Conservation (phyloP, 1,139 yeast genomes). For the Magnusiomyces ingens region DNA sequence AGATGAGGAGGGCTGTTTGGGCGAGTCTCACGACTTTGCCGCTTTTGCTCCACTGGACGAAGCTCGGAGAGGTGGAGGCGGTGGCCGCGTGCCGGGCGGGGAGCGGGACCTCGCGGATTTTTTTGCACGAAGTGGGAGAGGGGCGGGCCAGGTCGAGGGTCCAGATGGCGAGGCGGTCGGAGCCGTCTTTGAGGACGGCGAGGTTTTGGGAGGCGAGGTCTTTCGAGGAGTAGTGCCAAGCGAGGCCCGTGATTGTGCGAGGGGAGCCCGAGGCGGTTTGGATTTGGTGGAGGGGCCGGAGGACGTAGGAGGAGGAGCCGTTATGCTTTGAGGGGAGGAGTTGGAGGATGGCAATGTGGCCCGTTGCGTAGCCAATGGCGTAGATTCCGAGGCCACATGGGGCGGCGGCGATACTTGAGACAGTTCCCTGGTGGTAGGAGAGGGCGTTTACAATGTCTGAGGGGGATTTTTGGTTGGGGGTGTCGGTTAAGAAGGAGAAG, state of each 20-base stretch:
- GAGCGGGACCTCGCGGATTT: conserved; percentile 14
- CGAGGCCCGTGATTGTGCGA: conserved; percentile 9
- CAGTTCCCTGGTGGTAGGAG: conserved; percentile 10
- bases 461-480: not conserved
- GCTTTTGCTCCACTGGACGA: conserved; percentile 16
- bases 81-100: conserved; percentile 9
- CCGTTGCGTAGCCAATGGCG: conserved; percentile 15
- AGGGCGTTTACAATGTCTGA: not conserved
- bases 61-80: conserved; percentile 10
- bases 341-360: conserved; percentile 13
- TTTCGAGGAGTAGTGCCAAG: conserved; percentile 17
- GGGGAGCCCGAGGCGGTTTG: conserved; percentile 8
- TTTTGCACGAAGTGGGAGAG: conserved; percentile 2
- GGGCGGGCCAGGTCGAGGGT: conserved; percentile 9
- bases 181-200: conserved; percentile 13
- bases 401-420: conserved; percentile 15
- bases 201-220: conserved; percentile 11
- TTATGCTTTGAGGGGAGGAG: not conserved
- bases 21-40: conserved; percentile 15
- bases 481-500: not conserved
- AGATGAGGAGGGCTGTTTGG: conserved; percentile 9
- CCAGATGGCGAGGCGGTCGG: conserved; percentile 13
- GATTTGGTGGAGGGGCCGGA: conserved; percentile 4
- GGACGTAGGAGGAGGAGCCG: not conserved
- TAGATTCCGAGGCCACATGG: conserved; percentile 15